These are phyloP conservation scores for Cocos nucifera DNA, from an alignment of 176 grass and related monocot species.

Conservation along the genomic window DNA sequence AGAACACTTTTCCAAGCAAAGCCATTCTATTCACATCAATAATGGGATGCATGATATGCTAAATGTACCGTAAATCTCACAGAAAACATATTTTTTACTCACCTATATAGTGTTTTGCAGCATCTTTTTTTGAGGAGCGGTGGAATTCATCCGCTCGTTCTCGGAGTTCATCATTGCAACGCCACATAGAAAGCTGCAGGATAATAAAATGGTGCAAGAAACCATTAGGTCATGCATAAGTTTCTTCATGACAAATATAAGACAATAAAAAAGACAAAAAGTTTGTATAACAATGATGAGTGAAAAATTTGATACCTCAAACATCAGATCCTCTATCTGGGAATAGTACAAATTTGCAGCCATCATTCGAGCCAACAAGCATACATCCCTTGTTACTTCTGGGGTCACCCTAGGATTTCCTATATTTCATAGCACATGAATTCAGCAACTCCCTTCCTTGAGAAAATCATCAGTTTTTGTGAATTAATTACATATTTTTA, in stretches of 20 bases:
- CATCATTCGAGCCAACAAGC: slow-evolving; percentile 95
- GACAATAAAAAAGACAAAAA: no score
- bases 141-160: slow-evolving; percentile 42
- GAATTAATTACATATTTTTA: no score
- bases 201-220: slow-evolving; percentile 1
- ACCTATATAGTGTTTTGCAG: slow-evolving; percentile 91
- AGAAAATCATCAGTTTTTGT: no score
- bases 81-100: neutral
- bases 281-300: neutral
- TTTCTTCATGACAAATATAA: no score
- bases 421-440: neutral
- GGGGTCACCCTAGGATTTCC: slow-evolving; percentile 97
- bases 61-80: no score
- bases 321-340: slow-evolving; percentile 97
- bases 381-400: slow-evolving; percentile 96
- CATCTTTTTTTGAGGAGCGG: slow-evolving; percentile 71
- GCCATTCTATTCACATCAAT: no score
- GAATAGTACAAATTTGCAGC: slow-evolving; percentile 91
- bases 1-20: no score
- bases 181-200: slow-evolving; percentile 93
- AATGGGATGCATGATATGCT: no score
- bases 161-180: slow-evolving; percentile 80
- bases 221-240: no score
- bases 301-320: slow-evolving; percentile 51
- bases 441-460: no score